Evolutionary conservation across 352 stramenopile species (phyloP).

Genomic region (Discostella stelligera): DNA sequence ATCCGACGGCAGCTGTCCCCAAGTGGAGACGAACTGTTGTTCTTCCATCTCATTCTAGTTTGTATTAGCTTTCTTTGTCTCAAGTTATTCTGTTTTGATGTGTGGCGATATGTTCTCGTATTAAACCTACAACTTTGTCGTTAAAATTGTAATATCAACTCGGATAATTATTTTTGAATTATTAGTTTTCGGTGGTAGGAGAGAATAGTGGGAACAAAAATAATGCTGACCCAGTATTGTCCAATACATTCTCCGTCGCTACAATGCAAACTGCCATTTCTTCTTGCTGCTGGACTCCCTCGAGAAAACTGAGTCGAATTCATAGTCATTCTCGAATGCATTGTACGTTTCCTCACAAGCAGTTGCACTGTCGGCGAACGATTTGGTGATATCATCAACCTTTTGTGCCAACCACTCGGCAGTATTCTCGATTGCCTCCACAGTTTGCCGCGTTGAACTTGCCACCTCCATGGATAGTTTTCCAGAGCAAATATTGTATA

Average conservation of each 20-base stretch:
- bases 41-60: slow-evolving; percentile 44
- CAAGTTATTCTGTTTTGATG: too few species aligned
- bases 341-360: slow-evolving; percentile 17
- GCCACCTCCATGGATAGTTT: slow-evolving; percentile 35
- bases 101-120: too few species aligned
- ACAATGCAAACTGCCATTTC: slow-evolving; percentile 6
- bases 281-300: slow-evolving; percentile 1
- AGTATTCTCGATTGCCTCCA: slow-evolving; percentile 33
- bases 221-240: too few species aligned
- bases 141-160: too few species aligned
- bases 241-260: too few species aligned
- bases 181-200: too few species aligned
- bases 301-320: slow-evolving; percentile 23
- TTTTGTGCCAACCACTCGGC: slow-evolving; percentile 34
- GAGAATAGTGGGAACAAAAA: too few species aligned
- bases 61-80: slow-evolving; percentile 20
- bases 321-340: slow-evolving; percentile 5
- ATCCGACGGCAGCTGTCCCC: slow-evolving; percentile 10
- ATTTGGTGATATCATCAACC: slow-evolving; percentile 30
- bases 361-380: slow-evolving; percentile 15
- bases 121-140: too few species aligned
- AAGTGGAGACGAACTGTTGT: slow-evolving; percentile 42
- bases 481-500: slow-evolving; percentile 49
- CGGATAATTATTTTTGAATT: too few species aligned
- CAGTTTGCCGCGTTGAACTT: slow-evolving; percentile 28